Evolutionary conservation across 2,329 filamentous ascomycete genomes (phyloP).

Genomic region (Tricladium varicosporioides): DNA sequence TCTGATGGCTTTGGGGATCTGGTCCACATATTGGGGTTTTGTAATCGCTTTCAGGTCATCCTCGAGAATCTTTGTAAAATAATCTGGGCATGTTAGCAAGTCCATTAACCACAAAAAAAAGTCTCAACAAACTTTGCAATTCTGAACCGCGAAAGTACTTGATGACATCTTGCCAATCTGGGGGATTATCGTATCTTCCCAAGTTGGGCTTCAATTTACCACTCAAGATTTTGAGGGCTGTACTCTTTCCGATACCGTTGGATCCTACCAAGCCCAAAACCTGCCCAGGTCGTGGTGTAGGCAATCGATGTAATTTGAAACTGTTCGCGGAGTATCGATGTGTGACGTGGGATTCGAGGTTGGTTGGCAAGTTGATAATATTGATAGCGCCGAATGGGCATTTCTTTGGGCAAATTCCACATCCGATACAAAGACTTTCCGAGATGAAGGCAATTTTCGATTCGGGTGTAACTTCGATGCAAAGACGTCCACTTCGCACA

Average conservation of each 20-base stretch:
- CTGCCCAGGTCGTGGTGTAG: slow-evolving; percentile 92
- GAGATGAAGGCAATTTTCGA: slow-evolving; percentile 98
- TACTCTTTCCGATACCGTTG: slow-evolving; percentile 99
- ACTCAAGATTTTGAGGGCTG: slow-evolving; percentile 97
- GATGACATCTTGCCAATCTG: slow-evolving; percentile 98
- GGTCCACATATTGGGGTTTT: slow-evolving; percentile 97
- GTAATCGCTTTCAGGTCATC: slow-evolving; percentile 97
- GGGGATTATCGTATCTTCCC: slow-evolving; percentile 91
- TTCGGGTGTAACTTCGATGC: slow-evolving; percentile 85
- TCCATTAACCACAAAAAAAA: not conserved
- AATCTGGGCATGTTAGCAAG: slow-evolving; percentile 57
- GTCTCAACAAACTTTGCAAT: slow-evolving; percentile 72
- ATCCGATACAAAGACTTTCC: slow-evolving; percentile 93
- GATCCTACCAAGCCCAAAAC: slow-evolving; percentile 96
- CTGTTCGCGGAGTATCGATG: slow-evolving; percentile 99
- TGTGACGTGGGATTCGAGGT: slow-evolving; percentile 96
- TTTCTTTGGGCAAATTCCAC: slow-evolving; percentile 99
- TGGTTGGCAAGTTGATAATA: slow-evolving; percentile 99
- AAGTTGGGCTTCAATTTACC: slow-evolving; percentile 98
- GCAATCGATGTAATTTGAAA: slow-evolving; percentile 97
- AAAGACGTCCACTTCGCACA: slow-evolving; percentile 94
- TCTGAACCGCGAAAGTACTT: slow-evolving; percentile 98
- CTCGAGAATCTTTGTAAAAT: slow-evolving; percentile 97
- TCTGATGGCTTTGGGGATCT: slow-evolving; percentile 91
- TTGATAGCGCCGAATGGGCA: slow-evolving; percentile 98